phyloP scores from a whole-genome alignment of 306 rosid species.

The Gastrolobium bilobum region DNA sequence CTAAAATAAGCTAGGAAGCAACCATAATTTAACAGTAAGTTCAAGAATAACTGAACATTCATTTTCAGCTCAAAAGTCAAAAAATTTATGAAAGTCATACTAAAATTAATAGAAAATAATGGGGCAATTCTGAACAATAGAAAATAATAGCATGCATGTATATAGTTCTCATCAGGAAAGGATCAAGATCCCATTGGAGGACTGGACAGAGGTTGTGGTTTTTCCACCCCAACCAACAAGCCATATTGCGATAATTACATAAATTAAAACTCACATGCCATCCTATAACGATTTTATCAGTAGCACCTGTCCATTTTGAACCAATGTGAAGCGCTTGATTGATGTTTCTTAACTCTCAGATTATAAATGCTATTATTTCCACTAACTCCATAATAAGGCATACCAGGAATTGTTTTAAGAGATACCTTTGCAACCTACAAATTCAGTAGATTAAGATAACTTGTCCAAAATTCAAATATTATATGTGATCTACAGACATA shows the following conservation, averaged over 20 bases:
- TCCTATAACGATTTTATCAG: neutral
- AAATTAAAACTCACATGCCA: neutral
- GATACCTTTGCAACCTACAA: no score
- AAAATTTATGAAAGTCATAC: conserved; percentile 4
- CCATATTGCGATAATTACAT: neutral
- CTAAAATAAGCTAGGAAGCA: conserved; percentile 42
- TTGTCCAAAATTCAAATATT: neutral
- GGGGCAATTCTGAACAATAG: conserved; percentile 10
- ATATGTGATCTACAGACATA: neutral
- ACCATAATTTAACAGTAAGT: conserved; percentile 26
- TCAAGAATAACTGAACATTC: conserved; percentile 31
- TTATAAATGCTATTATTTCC: neutral
- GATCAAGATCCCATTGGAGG: neutral
- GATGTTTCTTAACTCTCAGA: neutral
- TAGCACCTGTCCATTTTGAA: neutral
- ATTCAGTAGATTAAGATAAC: no score
- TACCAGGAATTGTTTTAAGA: no score
- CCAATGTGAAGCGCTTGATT: neutral
- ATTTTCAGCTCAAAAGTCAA: conserved; percentile 26
- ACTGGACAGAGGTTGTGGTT: neutral
- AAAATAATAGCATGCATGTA: neutral
- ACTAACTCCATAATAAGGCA: neutral
- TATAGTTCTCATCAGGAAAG: neutral
- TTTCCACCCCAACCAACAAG: neutral
- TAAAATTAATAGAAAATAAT: conserved; percentile 34